Conservation (phyloP, 2,329 filamentous ascomycete species). For the Xylaria polymorpha region DNA sequence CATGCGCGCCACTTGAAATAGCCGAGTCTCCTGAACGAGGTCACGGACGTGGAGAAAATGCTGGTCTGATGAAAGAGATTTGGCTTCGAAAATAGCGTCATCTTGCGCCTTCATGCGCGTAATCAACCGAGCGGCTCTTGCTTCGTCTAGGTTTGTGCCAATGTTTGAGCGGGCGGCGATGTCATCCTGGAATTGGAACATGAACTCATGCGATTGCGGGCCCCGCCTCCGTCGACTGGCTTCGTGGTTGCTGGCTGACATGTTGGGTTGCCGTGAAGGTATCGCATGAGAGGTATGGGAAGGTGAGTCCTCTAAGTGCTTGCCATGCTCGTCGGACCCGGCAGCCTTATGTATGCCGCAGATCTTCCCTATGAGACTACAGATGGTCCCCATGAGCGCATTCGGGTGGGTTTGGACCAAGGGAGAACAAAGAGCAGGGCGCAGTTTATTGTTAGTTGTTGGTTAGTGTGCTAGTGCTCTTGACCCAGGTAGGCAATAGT, state of each 20-base stretch:
- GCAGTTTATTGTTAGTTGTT: neutral
- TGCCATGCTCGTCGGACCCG: constrained; percentile 43
- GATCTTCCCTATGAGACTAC: constrained; percentile 42
- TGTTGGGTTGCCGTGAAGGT: constrained; percentile 35
- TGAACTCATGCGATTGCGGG: constrained; percentile 21
- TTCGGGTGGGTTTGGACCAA: neutral
- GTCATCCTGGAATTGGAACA: constrained; percentile 40
- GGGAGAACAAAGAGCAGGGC: neutral
- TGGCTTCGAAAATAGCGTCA: constrained; percentile 30
- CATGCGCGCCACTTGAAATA: constrained; percentile 66
- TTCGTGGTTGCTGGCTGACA: constrained; percentile 26
- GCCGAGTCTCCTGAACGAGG: constrained; percentile 64
- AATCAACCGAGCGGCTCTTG: constrained; percentile 19
- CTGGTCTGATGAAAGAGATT: constrained; percentile 55
- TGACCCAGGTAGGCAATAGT: neutral
- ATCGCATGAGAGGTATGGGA: constrained; percentile 28
- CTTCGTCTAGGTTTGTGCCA: constrained; percentile 6
- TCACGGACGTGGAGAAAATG: constrained; percentile 69
- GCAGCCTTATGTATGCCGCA: constrained; percentile 45
- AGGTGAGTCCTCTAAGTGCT: constrained; percentile 34
- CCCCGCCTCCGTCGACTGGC: neutral
- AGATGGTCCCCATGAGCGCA: constrained; percentile 45
- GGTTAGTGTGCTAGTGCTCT: neutral
- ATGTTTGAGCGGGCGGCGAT: constrained; percentile 38
- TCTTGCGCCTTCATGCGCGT: constrained; percentile 38